Evolutionary conservation across 306 rosid genomes (phyloP), one percentile per base, ranked within the genome.

Genomic region (Myrica gale): DNA sequence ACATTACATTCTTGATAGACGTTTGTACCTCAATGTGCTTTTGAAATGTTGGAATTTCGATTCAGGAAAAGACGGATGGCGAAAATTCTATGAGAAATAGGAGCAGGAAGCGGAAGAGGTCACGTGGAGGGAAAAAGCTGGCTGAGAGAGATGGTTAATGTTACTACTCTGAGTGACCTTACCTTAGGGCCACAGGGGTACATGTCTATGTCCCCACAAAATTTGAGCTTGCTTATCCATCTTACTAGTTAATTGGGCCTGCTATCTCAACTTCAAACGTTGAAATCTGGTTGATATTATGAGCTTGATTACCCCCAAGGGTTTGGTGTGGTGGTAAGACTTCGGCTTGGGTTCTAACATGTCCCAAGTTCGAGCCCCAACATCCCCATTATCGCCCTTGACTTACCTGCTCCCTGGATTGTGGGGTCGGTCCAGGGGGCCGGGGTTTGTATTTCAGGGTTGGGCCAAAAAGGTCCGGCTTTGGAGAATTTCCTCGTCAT

Each of bases 51-150:
- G 68, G 6, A 17, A 41, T 58, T 79, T 43, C 21, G 55, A 47
- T 79, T 69, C 74, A 84, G 87, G 79, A 61, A 65, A 74, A 32
- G 69, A 79, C 72, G 52, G 69, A 81, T 67, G 85, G 54, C 10
- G 77, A 45, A 20, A 47, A 42, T 61, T 62, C 66, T 73, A 6
- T 7, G 13, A 20, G 76, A 71, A 82, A 75, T 51, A 67, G 76
- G 51, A 41, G 46, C 39, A 82, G 81, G 39, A 78, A 80, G 60
- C 81, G 87, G 63, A 83, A 65, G 79, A 79, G 89, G 54, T 43
- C 84, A 9, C 73, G 71, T 17, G 56, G 73, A 71, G 55, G 69
- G 21, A 75, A 81, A 60, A 73, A 44, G 8, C n/a, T 71, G 19
- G 42, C 54, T 10, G 50, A 73, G 46, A 9, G 54, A 2, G 71